These are phyloP conservation scores for Falciphora oryzae DNA, from an alignment of 2,329 filamentous ascomycete genomes.

Conservation along the genomic window DNA sequence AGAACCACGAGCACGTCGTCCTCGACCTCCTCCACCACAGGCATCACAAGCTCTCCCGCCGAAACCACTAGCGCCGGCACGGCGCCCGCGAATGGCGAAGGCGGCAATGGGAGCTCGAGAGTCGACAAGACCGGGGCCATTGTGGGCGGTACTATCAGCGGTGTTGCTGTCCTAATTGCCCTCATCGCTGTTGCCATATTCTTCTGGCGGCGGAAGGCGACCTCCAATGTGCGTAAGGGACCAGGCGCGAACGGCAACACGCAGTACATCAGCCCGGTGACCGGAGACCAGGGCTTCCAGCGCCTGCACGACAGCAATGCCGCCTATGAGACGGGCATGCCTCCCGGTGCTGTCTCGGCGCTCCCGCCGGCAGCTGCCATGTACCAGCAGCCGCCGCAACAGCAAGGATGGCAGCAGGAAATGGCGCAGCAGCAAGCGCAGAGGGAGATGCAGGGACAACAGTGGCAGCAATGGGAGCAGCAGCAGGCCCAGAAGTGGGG, in stretches of 20 bases:
- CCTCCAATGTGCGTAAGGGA: constrained; percentile 33
- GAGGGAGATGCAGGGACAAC: constrained; percentile 4
- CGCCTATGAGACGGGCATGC: constrained; percentile 23
- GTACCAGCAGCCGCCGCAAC: not conserved
- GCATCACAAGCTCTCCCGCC: constrained; percentile 13
- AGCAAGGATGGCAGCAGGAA: constrained; percentile 4
- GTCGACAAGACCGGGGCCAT: constrained; percentile 41
- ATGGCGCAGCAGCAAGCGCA: constrained; percentile 7
- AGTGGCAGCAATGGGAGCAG: constrained; percentile 6
- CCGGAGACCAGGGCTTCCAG: constrained; percentile 30
- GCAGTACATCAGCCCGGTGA: constrained; percentile 29
- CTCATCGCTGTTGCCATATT: constrained; percentile 37
- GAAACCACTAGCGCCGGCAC: constrained; percentile 11
- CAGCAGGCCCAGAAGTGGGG: constrained; percentile 4
- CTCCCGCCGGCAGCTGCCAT: not conserved
- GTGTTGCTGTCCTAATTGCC: constrained; percentile 39
- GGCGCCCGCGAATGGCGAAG: constrained; percentile 7
- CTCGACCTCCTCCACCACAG: constrained; percentile 4
- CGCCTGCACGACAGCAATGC: constrained; percentile 30
- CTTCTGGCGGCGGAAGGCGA: constrained; percentile 36
- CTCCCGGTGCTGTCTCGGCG: constrained; percentile 12
- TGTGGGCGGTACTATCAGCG: constrained; percentile 49
- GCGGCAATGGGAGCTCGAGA: not conserved
- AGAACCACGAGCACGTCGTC: not conserved
- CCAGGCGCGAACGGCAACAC: constrained; percentile 31